Conservation (phyloP, 208 protist species). For the Leishmania gerbilli region DNA sequence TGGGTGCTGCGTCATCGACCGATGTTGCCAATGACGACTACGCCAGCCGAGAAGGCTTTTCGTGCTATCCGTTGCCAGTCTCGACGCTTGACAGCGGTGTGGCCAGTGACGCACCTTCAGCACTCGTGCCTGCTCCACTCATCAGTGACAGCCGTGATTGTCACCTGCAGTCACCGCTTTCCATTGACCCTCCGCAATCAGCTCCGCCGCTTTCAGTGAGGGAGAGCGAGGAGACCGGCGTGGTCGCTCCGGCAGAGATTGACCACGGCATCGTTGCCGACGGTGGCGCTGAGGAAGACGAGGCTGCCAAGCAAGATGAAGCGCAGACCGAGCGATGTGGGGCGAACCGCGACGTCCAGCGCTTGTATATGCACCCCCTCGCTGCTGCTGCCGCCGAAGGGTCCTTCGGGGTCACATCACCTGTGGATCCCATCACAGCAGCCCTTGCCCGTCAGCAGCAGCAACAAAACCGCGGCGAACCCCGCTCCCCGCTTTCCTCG, state of each 20-base stretch:
- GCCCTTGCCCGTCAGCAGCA: slow-evolving; percentile 32
- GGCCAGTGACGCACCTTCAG: background rate
- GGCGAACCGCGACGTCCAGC: background rate
- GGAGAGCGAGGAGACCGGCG: slow-evolving; percentile 1
- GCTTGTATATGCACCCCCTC: slow-evolving; percentile 15
- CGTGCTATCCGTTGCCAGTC: background rate
- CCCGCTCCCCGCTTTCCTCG: slow-evolving; percentile 38
- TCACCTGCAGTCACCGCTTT: background rate
- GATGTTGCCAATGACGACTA: background rate
- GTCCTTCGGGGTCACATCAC: background rate
- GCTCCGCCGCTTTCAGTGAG: background rate
- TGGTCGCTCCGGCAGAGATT: background rate
- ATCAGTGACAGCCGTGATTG: background rate
- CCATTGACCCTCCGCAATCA: background rate
- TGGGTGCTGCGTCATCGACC: background rate
- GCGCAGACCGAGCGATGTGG: slow-evolving; percentile 2
- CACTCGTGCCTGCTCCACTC: background rate
- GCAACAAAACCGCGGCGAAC: slow-evolving; percentile 36
- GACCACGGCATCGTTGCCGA: slow-evolving; percentile 1
- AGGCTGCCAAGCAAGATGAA: slow-evolving; percentile 5
- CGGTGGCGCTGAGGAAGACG: slow-evolving; percentile 12
- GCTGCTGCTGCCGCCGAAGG: slow-evolving; percentile 2
- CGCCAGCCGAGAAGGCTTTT: background rate
- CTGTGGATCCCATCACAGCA: slow-evolving; percentile 32
- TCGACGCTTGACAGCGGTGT: background rate